These are phyloP conservation scores for Chaetomium sp. DNA, from an alignment of 2,329 filamentous ascomycete genomes.

Conservation along the genomic window DNA sequence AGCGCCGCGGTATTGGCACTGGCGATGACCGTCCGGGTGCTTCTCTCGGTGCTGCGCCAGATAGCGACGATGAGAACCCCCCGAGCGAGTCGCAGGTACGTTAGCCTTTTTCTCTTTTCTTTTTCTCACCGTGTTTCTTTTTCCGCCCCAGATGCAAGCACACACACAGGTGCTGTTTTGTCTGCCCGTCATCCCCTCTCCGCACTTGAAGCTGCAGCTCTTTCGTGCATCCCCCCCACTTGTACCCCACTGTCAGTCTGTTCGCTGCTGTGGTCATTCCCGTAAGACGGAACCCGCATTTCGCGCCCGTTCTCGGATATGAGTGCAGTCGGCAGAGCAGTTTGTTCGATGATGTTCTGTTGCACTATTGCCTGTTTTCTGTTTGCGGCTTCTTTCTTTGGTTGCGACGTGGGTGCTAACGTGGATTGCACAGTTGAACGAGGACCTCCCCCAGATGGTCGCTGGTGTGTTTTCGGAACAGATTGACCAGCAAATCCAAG, in stretches of 20 bases:
- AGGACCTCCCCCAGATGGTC: conserved; percentile 98
- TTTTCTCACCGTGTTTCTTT: not conserved
- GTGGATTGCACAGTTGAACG: conserved; percentile 63
- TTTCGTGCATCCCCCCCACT: conserved; percentile 16
- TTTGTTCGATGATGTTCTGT: not conserved
- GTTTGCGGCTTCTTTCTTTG: not conserved
- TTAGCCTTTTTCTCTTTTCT: conserved; percentile 9
- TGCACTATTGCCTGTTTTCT: not conserved
- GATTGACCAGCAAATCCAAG: conserved; percentile 94
- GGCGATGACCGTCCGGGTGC: conserved; percentile 74
- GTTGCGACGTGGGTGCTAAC: conserved; percentile 25
- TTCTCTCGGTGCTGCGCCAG: conserved; percentile 77
- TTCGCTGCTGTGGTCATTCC: conserved; percentile 9
- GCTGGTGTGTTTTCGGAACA: conserved; percentile 97
- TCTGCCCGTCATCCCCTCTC: not conserved
- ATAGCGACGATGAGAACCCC: conserved; percentile 94
- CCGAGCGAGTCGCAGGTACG: conserved; percentile 93
- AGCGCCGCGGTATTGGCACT: conserved; percentile 87
- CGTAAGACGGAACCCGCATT: conserved; percentile 10
- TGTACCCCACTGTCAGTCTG: conserved; percentile 21
- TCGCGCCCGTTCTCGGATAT: conserved; percentile 1
- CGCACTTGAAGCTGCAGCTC: conserved; percentile 10
- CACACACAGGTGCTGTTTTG: no score
- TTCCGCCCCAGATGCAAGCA: not conserved
- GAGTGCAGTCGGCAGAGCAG: not conserved